A percentile compares a stretch with the other conserved stretches of the same genome.
phyloP scores from a whole-genome alignment of 2,329 filamentous ascomycete species.

The Scedosporium dehoogii region DNA sequence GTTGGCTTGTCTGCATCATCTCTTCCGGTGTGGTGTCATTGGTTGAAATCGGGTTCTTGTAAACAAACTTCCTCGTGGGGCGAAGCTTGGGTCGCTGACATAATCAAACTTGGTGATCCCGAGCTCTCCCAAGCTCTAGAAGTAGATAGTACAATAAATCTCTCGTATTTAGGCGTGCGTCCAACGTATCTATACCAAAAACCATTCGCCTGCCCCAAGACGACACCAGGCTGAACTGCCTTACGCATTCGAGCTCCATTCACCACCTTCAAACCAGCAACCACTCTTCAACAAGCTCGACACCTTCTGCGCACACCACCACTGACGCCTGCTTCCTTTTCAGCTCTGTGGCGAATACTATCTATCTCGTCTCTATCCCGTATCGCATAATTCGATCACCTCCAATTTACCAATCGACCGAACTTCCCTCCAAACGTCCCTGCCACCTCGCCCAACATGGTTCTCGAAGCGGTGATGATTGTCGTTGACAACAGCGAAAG shows the following conservation, averaged over 20 bases:
- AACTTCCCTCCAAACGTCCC: conserved; percentile 4
- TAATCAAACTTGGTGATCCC: conserved; percentile 7
- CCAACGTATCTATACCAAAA: neutral
- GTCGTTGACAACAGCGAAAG: conserved; percentile 99
- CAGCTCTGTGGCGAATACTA: neutral
- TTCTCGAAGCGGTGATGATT: conserved; percentile 98
- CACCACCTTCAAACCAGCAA: conserved; percentile 15
- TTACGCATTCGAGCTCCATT: conserved; percentile 25
- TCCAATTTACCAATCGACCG: neutral
- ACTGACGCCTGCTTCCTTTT: neutral
- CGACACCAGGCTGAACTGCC: conserved; percentile 33
- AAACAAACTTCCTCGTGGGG: conserved; percentile 14
- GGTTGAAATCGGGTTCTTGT: conserved; percentile 9
- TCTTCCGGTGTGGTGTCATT: neutral
- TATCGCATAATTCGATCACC: neutral
- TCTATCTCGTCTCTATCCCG: neutral
- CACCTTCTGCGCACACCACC: conserved; percentile 8
- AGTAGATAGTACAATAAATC: neutral
- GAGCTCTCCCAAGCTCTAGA: conserved; percentile 12
- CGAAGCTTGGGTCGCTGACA: conserved; percentile 1
- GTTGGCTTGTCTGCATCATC: neutral
- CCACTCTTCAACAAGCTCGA: conserved; percentile 12
- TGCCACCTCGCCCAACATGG: conserved; percentile 58
- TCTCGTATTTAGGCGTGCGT: no score
- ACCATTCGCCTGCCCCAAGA: neutral